These are phyloP conservation scores for Flueggea neowawraea DNA, from an alignment of 441 rosid genomes.

Conservation along the genomic window DNA sequence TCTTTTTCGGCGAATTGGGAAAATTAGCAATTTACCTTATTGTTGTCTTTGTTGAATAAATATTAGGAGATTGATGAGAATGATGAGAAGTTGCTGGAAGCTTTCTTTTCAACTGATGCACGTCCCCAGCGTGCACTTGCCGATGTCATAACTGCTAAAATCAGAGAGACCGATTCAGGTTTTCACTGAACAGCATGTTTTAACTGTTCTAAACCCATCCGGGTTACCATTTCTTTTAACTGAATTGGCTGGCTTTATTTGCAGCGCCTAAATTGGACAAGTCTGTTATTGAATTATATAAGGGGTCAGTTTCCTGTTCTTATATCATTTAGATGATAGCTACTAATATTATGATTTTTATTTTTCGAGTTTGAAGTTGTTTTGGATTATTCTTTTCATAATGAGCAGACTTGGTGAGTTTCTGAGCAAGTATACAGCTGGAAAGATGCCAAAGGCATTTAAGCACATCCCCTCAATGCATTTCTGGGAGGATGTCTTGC, in stretches of 20 bases:
- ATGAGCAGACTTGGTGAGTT: slow-evolving; percentile 68
- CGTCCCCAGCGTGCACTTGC: slow-evolving; percentile 73
- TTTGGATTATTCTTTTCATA: not conserved
- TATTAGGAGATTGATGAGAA: slow-evolving; percentile 67
- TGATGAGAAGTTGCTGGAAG: slow-evolving; percentile 79
- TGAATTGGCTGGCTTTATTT: not conserved
- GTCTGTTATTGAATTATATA: slow-evolving; percentile 57
- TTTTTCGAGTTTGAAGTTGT: too few species aligned
- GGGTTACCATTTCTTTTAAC: not conserved
- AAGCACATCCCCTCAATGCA: slow-evolving; percentile 67
- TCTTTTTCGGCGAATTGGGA: not conserved
- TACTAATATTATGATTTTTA: too few species aligned
- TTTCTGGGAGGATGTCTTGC: slow-evolving; percentile 82
- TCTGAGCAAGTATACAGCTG: slow-evolving; percentile 71
- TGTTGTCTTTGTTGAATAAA: not conserved
- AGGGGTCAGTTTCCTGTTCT: slow-evolving; percentile 43
- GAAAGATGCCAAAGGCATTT: slow-evolving; percentile 89
- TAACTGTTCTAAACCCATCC: too few species aligned
- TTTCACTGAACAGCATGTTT: slow-evolving; percentile 14
- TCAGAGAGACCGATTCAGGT: slow-evolving; percentile 43
- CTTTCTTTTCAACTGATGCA: slow-evolving; percentile 66
- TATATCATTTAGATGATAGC: not conserved
- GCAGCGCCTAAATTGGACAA: slow-evolving; percentile 64
- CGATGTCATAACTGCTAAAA: slow-evolving; percentile 61
- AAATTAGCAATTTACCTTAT: too few species aligned